Percentiles rank a stretch among this genome's conserved stretches.
Evolutionary conservation across 495 filamentous ascomycete species (phyloP).

Genomic region (Aspergillus indologenus): DNA sequence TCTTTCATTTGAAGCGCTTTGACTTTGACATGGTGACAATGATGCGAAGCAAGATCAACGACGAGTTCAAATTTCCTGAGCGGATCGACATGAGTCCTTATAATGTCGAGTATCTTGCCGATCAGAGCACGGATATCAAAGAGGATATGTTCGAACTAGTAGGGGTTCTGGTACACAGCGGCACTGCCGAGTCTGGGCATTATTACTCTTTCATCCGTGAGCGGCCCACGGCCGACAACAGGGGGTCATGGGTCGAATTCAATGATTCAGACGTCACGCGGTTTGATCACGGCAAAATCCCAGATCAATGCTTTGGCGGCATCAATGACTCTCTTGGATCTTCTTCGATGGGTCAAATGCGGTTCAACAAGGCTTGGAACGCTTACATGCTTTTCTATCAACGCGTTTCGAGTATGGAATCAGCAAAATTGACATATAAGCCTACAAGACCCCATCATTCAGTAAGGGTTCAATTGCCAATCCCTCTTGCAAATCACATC

Average conservation of each 20-base stretch:
- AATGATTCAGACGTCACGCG: slow-evolving; percentile 79
- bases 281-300: slow-evolving; percentile 73
- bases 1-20: slow-evolving; percentile 95
- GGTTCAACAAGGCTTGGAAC: slow-evolving; percentile 68
- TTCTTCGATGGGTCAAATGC: slow-evolving; percentile 38
- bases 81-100: slow-evolving; percentile 89
- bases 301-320: slow-evolving; percentile 78
- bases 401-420: slow-evolving; percentile 62
- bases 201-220: slow-evolving; percentile 96
- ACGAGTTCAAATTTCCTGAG: slow-evolving; percentile 82
- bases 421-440: slow-evolving; percentile 26
- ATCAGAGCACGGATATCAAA: slow-evolving; percentile 48
- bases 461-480: slow-evolving; percentile 55
- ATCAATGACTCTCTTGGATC: slow-evolving; percentile 47
- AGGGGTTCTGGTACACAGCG: slow-evolving; percentile 87
- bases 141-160: slow-evolving; percentile 86
- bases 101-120: slow-evolving; percentile 79
- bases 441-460: slow-evolving; percentile 39
- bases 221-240: slow-evolving; percentile 54
- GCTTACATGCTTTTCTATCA: slow-evolving; percentile 99
- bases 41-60: slow-evolving; percentile 90
- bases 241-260: slow-evolving; percentile 79
- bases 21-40: slow-evolving; percentile 88
- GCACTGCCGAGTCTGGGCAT: slow-evolving; percentile 91
- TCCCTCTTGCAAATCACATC: slow-evolving; percentile 57